Conservation (phyloP, 225 moss, liverwort and hornwort genomes). For the Sphagnum contortum region DNA sequence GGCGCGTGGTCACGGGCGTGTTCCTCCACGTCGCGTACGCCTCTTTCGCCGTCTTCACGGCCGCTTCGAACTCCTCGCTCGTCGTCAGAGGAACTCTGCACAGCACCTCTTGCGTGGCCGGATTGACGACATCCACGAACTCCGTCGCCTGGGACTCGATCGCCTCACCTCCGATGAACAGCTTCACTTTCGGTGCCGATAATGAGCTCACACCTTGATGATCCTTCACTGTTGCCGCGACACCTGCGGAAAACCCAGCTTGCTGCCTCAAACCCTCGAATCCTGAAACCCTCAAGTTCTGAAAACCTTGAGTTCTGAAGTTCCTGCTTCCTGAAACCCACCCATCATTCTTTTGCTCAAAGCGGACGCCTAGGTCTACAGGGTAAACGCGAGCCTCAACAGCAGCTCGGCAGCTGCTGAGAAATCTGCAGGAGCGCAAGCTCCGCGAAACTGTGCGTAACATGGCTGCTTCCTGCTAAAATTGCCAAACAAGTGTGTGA, state of each 20-base stretch:
- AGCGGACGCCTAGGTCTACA: constrained; percentile 8
- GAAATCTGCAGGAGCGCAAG: constrained; percentile 32
- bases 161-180: constrained; percentile 65
- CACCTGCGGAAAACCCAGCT: background rate
- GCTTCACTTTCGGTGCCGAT: constrained; percentile 53
- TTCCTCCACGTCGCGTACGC: constrained; percentile 71
- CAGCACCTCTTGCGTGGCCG: constrained; percentile 80
- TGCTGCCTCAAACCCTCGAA: too few relatives aligned
- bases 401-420: constrained; percentile 13
- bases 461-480: constrained; percentile 13
- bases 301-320: background rate
- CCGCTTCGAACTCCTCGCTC: constrained; percentile 59
- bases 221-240: constrained; percentile 23
- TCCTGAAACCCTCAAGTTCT: background rate
- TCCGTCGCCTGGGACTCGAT: constrained; percentile 60
- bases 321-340: constrained; percentile 2
- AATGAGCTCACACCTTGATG: constrained; percentile 10
- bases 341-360: background rate
- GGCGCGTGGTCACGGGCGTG: constrained; percentile 73
- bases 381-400: constrained; percentile 18
- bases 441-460: constrained; percentile 36
- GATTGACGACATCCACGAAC: constrained; percentile 75
- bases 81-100: constrained; percentile 67
- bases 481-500: too few relatives aligned
- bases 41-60: constrained; percentile 71